These are phyloP conservation scores for Talaromyces sp. DNA, from an alignment of 2,329 filamentous ascomycete species.

Conservation along the genomic window DNA sequence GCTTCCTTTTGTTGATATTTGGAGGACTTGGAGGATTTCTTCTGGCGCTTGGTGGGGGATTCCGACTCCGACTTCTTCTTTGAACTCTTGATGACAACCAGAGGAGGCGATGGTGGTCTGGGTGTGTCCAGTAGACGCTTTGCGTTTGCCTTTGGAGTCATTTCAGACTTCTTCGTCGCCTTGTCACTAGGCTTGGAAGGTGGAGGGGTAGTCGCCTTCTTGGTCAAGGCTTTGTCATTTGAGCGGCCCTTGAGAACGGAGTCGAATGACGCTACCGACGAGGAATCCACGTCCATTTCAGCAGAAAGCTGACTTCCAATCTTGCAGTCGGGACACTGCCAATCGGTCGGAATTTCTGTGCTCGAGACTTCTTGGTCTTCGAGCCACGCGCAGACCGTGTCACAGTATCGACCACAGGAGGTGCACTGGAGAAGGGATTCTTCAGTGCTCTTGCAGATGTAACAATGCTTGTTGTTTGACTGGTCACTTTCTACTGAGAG, in stretches of 20 bases:
- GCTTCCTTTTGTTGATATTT: neutral
- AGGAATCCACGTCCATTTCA: neutral
- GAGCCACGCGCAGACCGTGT: neutral
- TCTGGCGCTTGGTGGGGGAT: neutral
- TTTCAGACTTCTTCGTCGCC: neutral
- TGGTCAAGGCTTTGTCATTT: neutral
- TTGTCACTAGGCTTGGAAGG: neutral
- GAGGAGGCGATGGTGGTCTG: neutral
- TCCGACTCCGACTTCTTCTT: neutral
- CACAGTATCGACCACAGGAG: neutral
- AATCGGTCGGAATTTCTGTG: neutral
- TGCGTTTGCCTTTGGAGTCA: neutral
- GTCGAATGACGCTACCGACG: neutral
- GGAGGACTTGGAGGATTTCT: neutral
- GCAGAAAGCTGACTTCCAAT: neutral
- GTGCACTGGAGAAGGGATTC: neutral
- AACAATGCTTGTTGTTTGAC: neutral
- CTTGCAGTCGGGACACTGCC: neutral
- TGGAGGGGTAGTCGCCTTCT: neutral
- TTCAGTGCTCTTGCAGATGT: neutral
- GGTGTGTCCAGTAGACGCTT: neutral
- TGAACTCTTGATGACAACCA: neutral
- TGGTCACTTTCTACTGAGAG: neutral
- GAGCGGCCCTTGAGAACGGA: neutral
- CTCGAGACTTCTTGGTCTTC: neutral